Conservation (phyloP, 257 asterid genomes). For the Solanum lycopersicoides region DNA sequence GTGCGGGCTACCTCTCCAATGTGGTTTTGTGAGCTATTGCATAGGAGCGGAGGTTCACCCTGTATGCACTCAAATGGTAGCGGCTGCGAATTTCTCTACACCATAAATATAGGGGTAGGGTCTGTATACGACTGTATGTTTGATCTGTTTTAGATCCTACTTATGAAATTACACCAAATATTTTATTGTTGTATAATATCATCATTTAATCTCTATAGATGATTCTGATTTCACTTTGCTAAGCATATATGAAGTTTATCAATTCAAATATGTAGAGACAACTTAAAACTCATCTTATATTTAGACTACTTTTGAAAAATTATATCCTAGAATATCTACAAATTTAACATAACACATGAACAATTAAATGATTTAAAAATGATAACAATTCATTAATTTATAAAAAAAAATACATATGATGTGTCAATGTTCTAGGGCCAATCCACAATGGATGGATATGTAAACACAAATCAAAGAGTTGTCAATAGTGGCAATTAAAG, state of each 20-base stretch:
- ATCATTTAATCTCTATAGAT: background rate
- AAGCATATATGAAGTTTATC: background rate
- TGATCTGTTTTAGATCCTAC: too few relatives aligned
- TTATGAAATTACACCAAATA: too few relatives aligned
- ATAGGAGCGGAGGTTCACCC: too few relatives aligned
- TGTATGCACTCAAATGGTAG: too few relatives aligned
- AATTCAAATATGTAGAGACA: background rate
- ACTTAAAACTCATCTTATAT: background rate
- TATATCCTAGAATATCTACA: background rate
- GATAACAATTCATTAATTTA: too few relatives aligned
- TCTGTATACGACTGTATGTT: rapidly evolving
- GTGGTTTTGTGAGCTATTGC: too few relatives aligned
- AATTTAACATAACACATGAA: background rate
- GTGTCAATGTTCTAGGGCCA: background rate
- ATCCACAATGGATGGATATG: background rate
- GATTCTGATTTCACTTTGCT: background rate
- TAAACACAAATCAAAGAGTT: background rate
- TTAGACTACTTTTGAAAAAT: background rate
- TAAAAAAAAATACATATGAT: background rate
- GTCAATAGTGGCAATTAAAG: background rate
- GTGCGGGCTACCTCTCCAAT: too few relatives aligned
- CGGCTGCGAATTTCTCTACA: rapidly evolving
- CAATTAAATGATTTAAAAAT: too few relatives aligned
- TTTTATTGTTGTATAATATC: background rate
- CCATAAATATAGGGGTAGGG: background rate